Conservation (phyloP, 208 protist species). For the Cochliopodium minus region DNA sequence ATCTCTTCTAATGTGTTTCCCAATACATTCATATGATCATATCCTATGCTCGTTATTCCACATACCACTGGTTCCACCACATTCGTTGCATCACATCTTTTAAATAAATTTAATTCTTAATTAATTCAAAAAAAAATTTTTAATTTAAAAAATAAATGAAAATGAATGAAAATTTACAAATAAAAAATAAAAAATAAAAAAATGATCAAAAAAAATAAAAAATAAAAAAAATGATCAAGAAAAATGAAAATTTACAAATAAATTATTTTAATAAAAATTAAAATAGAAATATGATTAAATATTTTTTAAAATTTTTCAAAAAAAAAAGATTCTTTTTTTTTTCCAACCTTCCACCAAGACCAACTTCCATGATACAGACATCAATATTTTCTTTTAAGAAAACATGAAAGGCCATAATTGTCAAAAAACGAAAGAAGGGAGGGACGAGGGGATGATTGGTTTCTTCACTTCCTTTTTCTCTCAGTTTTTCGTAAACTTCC, state of each 20-base stretch:
- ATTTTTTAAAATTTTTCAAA: too few species aligned
- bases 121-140: background rate
- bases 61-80: slow-evolving; percentile 52
- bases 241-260: too few species aligned
- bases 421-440: slow-evolving; percentile 61
- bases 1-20: slow-evolving; percentile 74
- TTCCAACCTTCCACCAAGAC: slow-evolving; percentile 73
- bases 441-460: slow-evolving; percentile 15
- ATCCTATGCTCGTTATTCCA: slow-evolving; percentile 64
- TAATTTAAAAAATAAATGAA: background rate
- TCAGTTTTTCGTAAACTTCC: background rate
- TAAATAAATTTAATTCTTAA: background rate
- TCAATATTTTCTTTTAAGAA: slow-evolving; percentile 56
- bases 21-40: slow-evolving; percentile 73
- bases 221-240: too few species aligned
- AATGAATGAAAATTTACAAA: too few species aligned
- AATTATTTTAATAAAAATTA: too few species aligned
- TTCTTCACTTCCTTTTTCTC: background rate
- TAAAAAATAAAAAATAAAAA: too few species aligned
- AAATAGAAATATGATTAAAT: too few species aligned
- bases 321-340: too few species aligned
- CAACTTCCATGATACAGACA: slow-evolving; percentile 70
- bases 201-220: too few species aligned
- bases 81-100: slow-evolving; percentile 75
- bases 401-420: slow-evolving; percentile 49